Conservation (phyloP, 495 filamentous ascomycete species). For the Daldinia childiae region DNA sequence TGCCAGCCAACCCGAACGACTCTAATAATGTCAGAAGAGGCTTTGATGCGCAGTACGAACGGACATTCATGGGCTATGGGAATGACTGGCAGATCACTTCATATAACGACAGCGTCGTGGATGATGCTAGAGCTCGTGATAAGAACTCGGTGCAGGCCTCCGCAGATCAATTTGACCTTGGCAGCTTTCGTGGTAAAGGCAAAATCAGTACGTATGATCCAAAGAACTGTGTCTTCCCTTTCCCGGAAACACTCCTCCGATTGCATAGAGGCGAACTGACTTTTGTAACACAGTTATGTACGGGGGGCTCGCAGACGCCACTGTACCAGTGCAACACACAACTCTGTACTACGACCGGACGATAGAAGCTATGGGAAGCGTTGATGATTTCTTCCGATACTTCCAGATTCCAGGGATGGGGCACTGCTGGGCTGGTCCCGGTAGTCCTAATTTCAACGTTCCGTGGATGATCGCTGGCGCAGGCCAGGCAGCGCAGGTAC, state of each 20-base stretch:
- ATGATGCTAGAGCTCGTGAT: slow-evolving; percentile 45
- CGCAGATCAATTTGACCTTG: slow-evolving; percentile 58
- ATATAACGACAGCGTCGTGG: slow-evolving; percentile 46
- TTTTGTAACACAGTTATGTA: slow-evolving; percentile 59
- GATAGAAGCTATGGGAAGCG: slow-evolving; percentile 43
- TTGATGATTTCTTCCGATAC: slow-evolving; percentile 51
- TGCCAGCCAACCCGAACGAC: slow-evolving; percentile 42
- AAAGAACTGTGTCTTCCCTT: neutral
- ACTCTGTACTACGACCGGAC: slow-evolving; percentile 55
- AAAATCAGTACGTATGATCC: slow-evolving; percentile 37
- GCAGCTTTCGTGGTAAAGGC: slow-evolving; percentile 52
- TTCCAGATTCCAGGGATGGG: slow-evolving; percentile 57
- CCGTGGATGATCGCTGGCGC: slow-evolving; percentile 57
- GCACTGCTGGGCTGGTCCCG: slow-evolving; percentile 51
- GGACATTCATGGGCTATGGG: slow-evolving; percentile 53
- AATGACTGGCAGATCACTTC: slow-evolving; percentile 48
- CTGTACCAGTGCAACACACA: slow-evolving; percentile 57
- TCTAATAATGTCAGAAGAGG: slow-evolving; percentile 37
- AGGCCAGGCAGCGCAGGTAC: slow-evolving; percentile 48
- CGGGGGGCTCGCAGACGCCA: slow-evolving; percentile 63
- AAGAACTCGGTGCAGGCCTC: slow-evolving; percentile 53
- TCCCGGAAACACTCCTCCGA: neutral
- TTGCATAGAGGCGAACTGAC: neutral
- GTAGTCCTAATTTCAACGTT: slow-evolving; percentile 49
- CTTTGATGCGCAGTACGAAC: slow-evolving; percentile 52